Evolutionary conservation across 2,329 filamentous ascomycete species (phyloP).

Genomic region (Byssothecium circinans): DNA sequence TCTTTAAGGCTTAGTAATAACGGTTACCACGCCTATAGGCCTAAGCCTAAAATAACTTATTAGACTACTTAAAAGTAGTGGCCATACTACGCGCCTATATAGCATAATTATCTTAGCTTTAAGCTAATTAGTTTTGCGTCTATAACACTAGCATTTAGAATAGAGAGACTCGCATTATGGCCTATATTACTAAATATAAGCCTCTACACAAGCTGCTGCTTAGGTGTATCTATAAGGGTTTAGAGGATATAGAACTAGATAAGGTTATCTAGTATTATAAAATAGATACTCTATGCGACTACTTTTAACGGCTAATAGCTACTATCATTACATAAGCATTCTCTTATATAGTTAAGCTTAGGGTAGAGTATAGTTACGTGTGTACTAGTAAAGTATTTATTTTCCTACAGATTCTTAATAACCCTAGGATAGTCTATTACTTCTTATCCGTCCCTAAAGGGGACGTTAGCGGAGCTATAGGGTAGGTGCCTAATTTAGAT

Average conservation of each 20-base stretch:
- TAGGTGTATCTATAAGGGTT: slow-evolving; percentile 46
- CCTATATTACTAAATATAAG: slow-evolving; percentile 50
- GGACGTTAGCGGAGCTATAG: slow-evolving; percentile 30
- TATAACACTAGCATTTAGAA: slow-evolving; percentile 26
- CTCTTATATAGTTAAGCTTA: slow-evolving; percentile 53
- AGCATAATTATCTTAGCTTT: slow-evolving; percentile 19
- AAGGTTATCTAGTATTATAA: slow-evolving; percentile 41
- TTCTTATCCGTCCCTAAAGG: slow-evolving; percentile 34
- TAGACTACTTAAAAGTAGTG: no score
- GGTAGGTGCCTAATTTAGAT: slow-evolving; percentile 14
- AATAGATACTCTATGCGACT: slow-evolving; percentile 40
- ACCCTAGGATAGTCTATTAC: slow-evolving; percentile 36
- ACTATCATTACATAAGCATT: slow-evolving; percentile 53
- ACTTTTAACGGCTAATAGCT: slow-evolving; percentile 44
- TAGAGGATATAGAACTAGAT: slow-evolving; percentile 48
- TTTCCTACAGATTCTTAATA: slow-evolving; percentile 45
- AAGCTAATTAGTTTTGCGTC: slow-evolving; percentile 41
- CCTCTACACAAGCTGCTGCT: slow-evolving; percentile 51
- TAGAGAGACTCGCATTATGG: slow-evolving; percentile 19
- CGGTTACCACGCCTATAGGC: slow-evolving; percentile 19
- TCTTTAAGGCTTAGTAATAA: slow-evolving; percentile 9
- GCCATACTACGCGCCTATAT: no score
- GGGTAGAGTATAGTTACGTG: slow-evolving; percentile 50
- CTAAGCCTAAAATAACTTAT: not conserved
- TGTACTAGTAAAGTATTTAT: slow-evolving; percentile 50